Conservation (phyloP, 2,329 filamentous ascomycete species). For the Claviceps fusiformis region DNA sequence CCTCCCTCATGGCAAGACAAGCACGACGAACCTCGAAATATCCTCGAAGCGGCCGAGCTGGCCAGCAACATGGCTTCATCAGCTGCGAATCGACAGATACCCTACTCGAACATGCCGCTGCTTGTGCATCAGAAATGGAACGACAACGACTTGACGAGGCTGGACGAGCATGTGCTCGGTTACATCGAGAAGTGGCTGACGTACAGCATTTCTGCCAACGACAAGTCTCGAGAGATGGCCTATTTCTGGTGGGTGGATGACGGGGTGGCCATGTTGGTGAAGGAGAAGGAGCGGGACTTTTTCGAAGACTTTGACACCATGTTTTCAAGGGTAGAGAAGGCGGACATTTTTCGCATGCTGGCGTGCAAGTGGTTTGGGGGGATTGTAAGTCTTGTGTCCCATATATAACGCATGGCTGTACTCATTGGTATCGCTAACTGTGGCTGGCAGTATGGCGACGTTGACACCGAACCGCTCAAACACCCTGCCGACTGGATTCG, state of each 20-base stretch:
- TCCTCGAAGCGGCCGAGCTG: constrained; percentile 11
- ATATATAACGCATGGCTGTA: neutral
- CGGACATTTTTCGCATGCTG: constrained; percentile 13
- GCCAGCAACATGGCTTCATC: constrained; percentile 9
- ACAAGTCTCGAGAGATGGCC: constrained; percentile 9
- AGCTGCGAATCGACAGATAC: constrained; percentile 6
- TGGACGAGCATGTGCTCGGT: constrained; percentile 9
- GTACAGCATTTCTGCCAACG: constrained; percentile 4
- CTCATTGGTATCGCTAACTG: neutral
- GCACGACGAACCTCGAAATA: constrained; percentile 7
- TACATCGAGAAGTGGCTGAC: constrained; percentile 13
- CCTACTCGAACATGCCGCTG: constrained; percentile 13
- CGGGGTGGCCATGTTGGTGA: constrained; percentile 10
- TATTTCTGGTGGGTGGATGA: constrained; percentile 14
- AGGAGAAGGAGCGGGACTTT: constrained; percentile 9
- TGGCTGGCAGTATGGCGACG: constrained; percentile 10
- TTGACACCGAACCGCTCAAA: constrained; percentile 13
- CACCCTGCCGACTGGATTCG: constrained; percentile 11
- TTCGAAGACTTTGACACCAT: constrained; percentile 6
- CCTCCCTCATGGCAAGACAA: constrained; percentile 10
- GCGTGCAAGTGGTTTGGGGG: constrained; percentile 13
- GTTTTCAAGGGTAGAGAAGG: constrained; percentile 11
- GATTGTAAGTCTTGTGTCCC: constrained; percentile 8
- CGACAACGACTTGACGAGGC: constrained; percentile 6
- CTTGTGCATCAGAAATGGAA: constrained; percentile 13